Base-by-base conservation (phyloP, 192 early-diverging fungal species). In the Podila minutissima region DNA sequence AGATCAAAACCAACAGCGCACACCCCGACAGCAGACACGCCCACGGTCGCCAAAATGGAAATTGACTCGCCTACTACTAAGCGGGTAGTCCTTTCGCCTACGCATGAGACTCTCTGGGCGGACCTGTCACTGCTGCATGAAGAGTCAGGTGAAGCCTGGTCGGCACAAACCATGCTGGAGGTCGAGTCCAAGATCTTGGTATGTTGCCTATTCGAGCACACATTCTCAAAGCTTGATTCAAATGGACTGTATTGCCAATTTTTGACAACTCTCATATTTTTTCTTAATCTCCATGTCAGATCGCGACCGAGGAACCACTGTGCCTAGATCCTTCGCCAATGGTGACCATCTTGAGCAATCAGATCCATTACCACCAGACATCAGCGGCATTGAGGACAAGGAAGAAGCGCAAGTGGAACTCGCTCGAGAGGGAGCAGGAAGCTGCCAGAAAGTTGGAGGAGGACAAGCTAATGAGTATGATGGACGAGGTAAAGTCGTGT, bases 321-420 rank as follows among this genome's bases (percentile, higher is more conserved):
- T 89, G 89, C 50, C 82, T 94, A 29, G 91, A 92, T 66, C 92
- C 92, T 1, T 89, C 88, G 50, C 85, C 92, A 58, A 88, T 92
- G 73, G 89, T 92, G 41, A 90, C 87, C 35, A 87, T 92, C 2
- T 55, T 94, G 35, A 89, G 88, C 72, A 94, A 94, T 67, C 91
- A 92, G 59, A 92, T 91, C 19, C 82, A 82, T 22, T 90, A 88
- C 64, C 59, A 72, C 33, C 77, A 81, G 46, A 83, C 88, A 17
- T 87, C 86, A 29, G 75, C 82, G 4, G 82, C 87, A n/a, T 59
- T 86, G 72, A 70, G 86, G 51, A 78, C 85, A 15, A 86, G 84
- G 69, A 90, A 85, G 75, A 89, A 84, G 71, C 84, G 89, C 82
- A 92, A 92, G 73, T 91, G 87, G 88, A 92, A 94, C 75, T 92